phyloP scores from a whole-genome alignment of 2,329 filamentous ascomycete species.

The Aspergillus ustus region DNA sequence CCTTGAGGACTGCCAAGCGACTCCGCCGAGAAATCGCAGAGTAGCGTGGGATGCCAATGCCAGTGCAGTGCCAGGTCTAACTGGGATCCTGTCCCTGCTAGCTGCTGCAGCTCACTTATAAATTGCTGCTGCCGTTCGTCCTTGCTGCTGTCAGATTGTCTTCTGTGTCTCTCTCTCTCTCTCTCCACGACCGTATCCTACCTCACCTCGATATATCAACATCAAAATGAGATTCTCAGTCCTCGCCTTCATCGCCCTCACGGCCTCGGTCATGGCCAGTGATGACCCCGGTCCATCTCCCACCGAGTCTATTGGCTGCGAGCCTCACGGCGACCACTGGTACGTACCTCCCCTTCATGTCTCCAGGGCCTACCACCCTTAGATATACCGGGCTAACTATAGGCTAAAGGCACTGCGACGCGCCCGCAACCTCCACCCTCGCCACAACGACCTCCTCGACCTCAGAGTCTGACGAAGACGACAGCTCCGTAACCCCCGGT shows the following conservation, averaged over 20 bases:
- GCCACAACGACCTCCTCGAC: not conserved
- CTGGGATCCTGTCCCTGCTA: not conserved
- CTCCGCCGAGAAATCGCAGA: conserved; percentile 5
- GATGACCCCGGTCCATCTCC: conserved; percentile 36
- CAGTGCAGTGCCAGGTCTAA: not conserved
- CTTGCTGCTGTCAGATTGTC: not conserved
- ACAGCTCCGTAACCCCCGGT: conserved; percentile 20
- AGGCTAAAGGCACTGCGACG: conserved; percentile 35
- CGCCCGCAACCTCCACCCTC: conserved; percentile 24
- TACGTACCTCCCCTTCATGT: conserved; percentile 13
- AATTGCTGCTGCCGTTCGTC: not conserved
- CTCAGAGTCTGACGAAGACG: not conserved
- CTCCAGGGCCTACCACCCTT: no score
- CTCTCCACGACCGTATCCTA: not conserved
- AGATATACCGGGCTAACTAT: no score
- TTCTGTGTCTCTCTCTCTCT: not conserved
- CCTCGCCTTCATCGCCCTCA: conserved; percentile 25
- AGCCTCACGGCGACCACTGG: conserved; percentile 36
- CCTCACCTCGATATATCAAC: not conserved
- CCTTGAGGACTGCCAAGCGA: conserved; percentile 10
- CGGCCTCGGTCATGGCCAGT: conserved; percentile 22
- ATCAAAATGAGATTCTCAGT: conserved; percentile 26
- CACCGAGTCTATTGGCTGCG: conserved; percentile 33
- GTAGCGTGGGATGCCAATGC: not conserved
- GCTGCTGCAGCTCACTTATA: not conserved